phyloP scores from a whole-genome alignment of 164 flowering plant genomes.

The Akebia trifoliata region DNA sequence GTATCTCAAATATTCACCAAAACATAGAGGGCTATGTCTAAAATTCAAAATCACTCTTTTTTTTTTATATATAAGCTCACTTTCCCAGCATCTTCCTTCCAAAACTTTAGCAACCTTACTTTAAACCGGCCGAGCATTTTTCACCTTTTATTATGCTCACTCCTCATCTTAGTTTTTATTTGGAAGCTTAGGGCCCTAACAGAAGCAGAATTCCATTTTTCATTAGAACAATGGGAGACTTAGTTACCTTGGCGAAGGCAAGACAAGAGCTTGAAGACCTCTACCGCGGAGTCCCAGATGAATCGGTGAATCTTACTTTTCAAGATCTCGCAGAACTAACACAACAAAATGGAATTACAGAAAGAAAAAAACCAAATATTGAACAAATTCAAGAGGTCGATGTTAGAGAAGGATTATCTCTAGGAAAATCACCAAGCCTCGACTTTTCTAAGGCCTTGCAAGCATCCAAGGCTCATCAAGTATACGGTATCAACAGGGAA shows the following conservation, averaged over 20 bases:
- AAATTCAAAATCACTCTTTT: no score
- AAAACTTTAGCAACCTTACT: no score
- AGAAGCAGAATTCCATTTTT: neutral
- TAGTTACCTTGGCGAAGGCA: slow-evolving; percentile 30
- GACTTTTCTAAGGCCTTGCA: slow-evolving; percentile 41
- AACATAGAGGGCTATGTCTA: no score
- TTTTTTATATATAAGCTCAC: no score
- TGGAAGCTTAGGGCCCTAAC: no score
- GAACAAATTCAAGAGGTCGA: slow-evolving; percentile 18
- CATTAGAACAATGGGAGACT: slow-evolving; percentile 8
- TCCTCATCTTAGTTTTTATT: no score
- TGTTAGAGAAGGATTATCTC: neutral
- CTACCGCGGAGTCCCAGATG: slow-evolving; percentile 66
- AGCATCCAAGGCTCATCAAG: slow-evolving; percentile 11
- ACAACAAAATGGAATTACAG: slow-evolving; percentile 5
- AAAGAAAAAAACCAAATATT: slow-evolving; percentile 13
- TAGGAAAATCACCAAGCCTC: slow-evolving; percentile 41
- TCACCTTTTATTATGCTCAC: no score
- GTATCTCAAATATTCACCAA: no score
- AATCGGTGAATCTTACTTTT: slow-evolving; percentile 66
- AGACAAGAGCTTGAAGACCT: slow-evolving; percentile 58
- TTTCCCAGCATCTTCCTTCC: no score
- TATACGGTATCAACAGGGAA: neutral
- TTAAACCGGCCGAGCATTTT: no score
- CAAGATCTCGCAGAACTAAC: slow-evolving; percentile 42